Percentiles rank a stretch among this genome's conserved stretches.
Conservation (phyloP, 257 asterid genomes). For the Plantago major region DNA sequence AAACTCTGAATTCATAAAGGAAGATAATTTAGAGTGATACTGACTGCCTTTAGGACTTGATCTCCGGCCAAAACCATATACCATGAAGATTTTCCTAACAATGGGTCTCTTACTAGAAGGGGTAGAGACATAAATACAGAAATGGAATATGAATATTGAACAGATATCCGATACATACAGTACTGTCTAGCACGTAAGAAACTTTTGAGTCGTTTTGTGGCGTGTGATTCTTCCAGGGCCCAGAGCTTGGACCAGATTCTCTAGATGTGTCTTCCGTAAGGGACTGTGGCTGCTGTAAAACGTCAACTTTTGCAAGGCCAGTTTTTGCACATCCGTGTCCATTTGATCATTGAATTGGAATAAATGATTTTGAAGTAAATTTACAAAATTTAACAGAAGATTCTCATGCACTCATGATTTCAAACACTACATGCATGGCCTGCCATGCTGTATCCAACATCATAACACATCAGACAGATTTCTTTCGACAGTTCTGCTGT, state of each 20-base stretch:
- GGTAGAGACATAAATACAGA: background rate
- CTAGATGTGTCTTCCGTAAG: constrained; percentile 52
- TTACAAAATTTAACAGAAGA: background rate
- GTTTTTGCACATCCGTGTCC: constrained; percentile 40
- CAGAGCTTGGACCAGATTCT: constrained; percentile 55
- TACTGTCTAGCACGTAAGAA: constrained; percentile 55
- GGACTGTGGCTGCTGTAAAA: constrained; percentile 59
- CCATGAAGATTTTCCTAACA: background rate
- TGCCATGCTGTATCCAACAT: background rate
- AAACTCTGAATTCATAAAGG: too few species aligned
- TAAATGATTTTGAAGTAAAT: constrained; percentile 10
- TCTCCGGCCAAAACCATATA: too few species aligned
- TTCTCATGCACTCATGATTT: background rate
- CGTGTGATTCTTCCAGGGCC: constrained; percentile 51
- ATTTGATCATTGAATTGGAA: background rate
- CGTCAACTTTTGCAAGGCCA: constrained; percentile 62
- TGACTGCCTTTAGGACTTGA: too few species aligned
- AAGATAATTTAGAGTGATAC: too few species aligned
- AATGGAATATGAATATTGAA: constrained; percentile 13
- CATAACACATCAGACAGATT: background rate
- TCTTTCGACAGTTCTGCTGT: constrained; percentile 7
- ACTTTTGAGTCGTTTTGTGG: constrained; percentile 74
- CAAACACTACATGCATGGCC: constrained; percentile 9
- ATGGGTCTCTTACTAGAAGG: background rate
- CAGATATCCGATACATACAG: constrained; percentile 46